These are phyloP conservation scores for Coprinopsis marcescibilis DNA, from an alignment of 768 basidiomycete species.

Conservation along the genomic window DNA sequence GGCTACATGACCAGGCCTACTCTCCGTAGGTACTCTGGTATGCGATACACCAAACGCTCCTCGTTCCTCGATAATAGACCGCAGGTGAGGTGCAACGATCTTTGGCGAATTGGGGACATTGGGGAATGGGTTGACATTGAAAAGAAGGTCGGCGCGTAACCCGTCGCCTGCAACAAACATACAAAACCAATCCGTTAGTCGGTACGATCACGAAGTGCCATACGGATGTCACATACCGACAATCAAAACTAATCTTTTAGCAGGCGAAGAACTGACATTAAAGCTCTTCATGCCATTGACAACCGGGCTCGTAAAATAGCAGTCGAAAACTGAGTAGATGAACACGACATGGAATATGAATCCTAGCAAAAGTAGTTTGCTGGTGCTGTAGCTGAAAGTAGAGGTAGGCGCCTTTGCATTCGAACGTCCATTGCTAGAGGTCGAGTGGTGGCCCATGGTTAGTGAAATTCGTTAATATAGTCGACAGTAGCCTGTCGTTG, in stretches of 20 bases:
- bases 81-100: constrained; percentile 68
- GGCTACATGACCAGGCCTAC: constrained; percentile 83
- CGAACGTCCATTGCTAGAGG: too few species aligned
- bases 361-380: constrained; percentile 53
- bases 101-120: constrained; percentile 45
- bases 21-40: constrained; percentile 84
- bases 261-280: constrained; percentile 37
- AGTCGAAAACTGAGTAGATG: constrained; percentile 74
- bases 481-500: too few species aligned
- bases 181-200: background rate
- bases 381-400: constrained; percentile 29
- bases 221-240: constrained; percentile 48
- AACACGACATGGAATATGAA: constrained; percentile 71
- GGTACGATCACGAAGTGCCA: background rate
- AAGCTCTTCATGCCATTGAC: constrained; percentile 70
- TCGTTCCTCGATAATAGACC: constrained; percentile 55
- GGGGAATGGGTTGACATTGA: constrained; percentile 57
- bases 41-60: constrained; percentile 84
- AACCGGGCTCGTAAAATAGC: constrained; percentile 82
- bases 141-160: constrained; percentile 74
- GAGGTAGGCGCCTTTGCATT: background rate
- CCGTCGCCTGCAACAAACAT: constrained; percentile 57
- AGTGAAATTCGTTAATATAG: too few species aligned
- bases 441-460: background rate
- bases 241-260: constrained; percentile 75